Evolutionary conservation across 129 eudicot genomes (phyloP).

Genomic region (Dittrichia graveolens): DNA sequence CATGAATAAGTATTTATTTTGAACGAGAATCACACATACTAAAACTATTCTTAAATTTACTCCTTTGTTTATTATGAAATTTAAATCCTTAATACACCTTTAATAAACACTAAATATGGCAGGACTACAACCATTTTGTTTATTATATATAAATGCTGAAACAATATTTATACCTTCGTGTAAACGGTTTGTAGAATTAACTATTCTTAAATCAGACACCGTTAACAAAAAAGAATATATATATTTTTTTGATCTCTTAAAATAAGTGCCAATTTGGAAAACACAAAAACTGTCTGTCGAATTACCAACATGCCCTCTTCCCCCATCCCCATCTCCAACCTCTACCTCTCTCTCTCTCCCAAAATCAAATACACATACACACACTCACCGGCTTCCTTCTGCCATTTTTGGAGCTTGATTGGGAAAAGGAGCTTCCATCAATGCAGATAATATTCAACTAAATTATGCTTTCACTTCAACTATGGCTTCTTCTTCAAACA

Average conservation of each 20-base stretch:
- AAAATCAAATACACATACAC: not conserved
- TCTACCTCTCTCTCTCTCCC: conserved; percentile 18
- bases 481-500: conserved; percentile 11
- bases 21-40: too few species aligned
- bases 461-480: conserved; percentile 30
- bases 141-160: too few species aligned
- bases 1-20: too few species aligned
- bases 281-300: not conserved
- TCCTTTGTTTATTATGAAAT: too few species aligned
- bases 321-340: conserved; percentile 22
- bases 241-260: not conserved
- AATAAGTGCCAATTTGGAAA: not conserved
- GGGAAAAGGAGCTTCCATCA: conserved; percentile 6
- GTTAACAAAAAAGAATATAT: too few species aligned
- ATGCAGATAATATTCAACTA: conserved; percentile 14
- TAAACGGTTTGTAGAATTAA: too few species aligned
- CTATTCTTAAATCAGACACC: too few species aligned
- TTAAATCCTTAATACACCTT: too few species aligned
- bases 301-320: conserved; percentile 19
- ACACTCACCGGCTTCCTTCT: conserved; percentile 22
- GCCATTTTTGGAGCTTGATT: conserved; percentile 23
- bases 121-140: too few species aligned
- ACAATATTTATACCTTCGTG: too few species aligned
- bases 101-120: too few species aligned
- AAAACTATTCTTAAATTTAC: too few species aligned